Evolutionary conservation across 2,329 filamentous ascomycete species (phyloP).

Genomic region (Trichoderma oligosporum): DNA sequence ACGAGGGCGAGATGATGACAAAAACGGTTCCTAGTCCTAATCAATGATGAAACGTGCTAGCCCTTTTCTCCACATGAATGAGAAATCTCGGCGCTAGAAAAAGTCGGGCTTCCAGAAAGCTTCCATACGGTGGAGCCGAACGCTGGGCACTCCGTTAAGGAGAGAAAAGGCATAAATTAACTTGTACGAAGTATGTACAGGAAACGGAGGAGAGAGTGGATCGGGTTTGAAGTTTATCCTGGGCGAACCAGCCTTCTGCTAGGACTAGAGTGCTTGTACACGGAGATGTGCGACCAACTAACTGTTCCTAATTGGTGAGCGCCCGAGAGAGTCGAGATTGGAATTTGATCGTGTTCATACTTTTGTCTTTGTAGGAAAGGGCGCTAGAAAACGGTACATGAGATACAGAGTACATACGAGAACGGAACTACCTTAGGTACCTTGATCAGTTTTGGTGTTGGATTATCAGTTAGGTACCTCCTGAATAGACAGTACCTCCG

Average conservation of each 20-base stretch:
- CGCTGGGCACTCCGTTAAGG: conserved; percentile 16
- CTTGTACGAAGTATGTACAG: too few species aligned
- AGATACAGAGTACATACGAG: too few species aligned
- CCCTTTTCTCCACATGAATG: conserved; percentile 1
- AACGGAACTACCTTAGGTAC: too few species aligned
- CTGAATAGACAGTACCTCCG: too few species aligned
- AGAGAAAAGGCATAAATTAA: not conserved
- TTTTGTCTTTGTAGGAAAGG: not conserved
- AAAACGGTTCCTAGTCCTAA: conserved; percentile 9
- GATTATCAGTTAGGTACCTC: too few species aligned
- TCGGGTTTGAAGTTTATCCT: not conserved
- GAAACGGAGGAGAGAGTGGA: conserved; percentile 13
- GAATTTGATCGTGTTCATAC: too few species aligned
- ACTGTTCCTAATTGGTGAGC: conserved; percentile 10
- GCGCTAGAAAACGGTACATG: not conserved
- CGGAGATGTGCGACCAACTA: conserved; percentile 12
- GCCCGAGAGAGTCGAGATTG: conserved; percentile 9
- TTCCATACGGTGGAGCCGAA: conserved; percentile 18
- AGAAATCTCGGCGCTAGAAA: conserved; percentile 15
- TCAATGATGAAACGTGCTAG: conserved; percentile 16
- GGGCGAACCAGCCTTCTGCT: too few species aligned
- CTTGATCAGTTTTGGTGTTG: too few species aligned
- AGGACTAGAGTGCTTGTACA: not conserved
- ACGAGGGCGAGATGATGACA: conserved; percentile 5
- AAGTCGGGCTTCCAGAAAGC: conserved; percentile 15